A percentile compares a stretch with the other conserved stretches of the same genome.
Evolutionary conservation across 345 rosid genomes (phyloP).

Genomic region (Hibiscus trionum): DNA sequence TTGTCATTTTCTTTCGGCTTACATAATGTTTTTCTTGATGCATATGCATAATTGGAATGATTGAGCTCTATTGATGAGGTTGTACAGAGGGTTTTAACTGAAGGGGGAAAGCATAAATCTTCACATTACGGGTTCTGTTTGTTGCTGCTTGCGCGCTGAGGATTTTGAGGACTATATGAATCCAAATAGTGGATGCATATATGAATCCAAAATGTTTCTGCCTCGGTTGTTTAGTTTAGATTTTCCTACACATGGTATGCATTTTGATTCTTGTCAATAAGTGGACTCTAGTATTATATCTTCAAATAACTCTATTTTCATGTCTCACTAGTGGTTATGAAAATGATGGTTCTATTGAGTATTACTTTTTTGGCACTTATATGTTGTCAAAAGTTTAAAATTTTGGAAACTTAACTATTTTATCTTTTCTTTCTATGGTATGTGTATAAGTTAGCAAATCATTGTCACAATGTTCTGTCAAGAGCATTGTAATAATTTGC

Average conservation of each 20-base stretch:
- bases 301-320: neutral
- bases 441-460: neutral
- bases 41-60: neutral
- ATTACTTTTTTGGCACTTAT: neutral
- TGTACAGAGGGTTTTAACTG: slow-evolving; percentile 6
- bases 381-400: neutral
- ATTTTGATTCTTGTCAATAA: too few species aligned
- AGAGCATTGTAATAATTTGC: too few species aligned
- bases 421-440: neutral
- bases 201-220: slow-evolving; percentile 72
- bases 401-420: neutral
- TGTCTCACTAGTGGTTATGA: neutral
- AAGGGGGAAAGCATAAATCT: slow-evolving; percentile 22
- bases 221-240: slow-evolving; percentile 64
- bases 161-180: slow-evolving; percentile 72
- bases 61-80: slow-evolving; percentile 16
- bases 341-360: neutral
- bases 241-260: slow-evolving; percentile 49
- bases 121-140: slow-evolving; percentile 70
- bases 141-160: slow-evolving; percentile 66
- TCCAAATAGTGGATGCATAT: slow-evolving; percentile 60
- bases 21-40: slow-evolving; percentile 12
- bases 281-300: neutral
- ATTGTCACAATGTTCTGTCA: slow-evolving; percentile 23
- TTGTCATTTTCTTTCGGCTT: neutral